Percentiles rank a stretch among this genome's conserved stretches.
Conservation (phyloP, 805 yeast genomes). For the Hanseniaspora mollemarum region DNA sequence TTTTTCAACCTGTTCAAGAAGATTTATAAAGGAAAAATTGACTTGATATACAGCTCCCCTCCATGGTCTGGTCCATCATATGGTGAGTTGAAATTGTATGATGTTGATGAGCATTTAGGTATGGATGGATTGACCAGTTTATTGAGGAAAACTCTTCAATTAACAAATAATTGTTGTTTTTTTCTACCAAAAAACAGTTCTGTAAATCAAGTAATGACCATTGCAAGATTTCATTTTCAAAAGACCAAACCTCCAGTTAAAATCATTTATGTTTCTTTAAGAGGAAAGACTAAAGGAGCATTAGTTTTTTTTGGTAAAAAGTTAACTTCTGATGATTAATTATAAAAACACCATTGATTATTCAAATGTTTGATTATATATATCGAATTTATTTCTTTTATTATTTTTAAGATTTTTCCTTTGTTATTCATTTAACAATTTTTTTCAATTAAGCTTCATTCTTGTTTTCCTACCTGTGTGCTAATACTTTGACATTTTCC, state of each 20-base stretch:
- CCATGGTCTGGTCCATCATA: conserved; percentile 83
- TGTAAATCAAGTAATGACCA: conserved; percentile 39
- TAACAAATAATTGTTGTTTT: conserved; percentile 41
- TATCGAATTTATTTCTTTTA: too few relatives aligned
- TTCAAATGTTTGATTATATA: too few relatives aligned
- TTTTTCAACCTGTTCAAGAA: conserved; percentile 20
- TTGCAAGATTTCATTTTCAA: conserved; percentile 38
- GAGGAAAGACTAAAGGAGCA: conserved; percentile 43
- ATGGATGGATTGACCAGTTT: conserved; percentile 34
- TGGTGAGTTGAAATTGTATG: conserved; percentile 34
- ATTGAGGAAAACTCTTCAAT: conserved; percentile 33
- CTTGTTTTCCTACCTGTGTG: background rate
- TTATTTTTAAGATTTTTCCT: too few relatives aligned
- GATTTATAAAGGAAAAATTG: conserved; percentile 19
- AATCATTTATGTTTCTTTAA: conserved; percentile 34
- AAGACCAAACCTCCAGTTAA: conserved; percentile 35
- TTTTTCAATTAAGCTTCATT: background rate
- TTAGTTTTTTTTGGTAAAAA: conserved; percentile 50
- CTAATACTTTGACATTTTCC: background rate
- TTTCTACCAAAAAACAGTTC: conserved; percentile 55
- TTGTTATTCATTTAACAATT: background rate
- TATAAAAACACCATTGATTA: too few relatives aligned
- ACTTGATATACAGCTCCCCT: conserved; percentile 54
- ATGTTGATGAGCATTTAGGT: conserved; percentile 40
- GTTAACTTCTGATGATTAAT: conserved; percentile 22